Conservation (phyloP, 371 early-diverging fungal species). For the Lichtheimia ramosa region DNA sequence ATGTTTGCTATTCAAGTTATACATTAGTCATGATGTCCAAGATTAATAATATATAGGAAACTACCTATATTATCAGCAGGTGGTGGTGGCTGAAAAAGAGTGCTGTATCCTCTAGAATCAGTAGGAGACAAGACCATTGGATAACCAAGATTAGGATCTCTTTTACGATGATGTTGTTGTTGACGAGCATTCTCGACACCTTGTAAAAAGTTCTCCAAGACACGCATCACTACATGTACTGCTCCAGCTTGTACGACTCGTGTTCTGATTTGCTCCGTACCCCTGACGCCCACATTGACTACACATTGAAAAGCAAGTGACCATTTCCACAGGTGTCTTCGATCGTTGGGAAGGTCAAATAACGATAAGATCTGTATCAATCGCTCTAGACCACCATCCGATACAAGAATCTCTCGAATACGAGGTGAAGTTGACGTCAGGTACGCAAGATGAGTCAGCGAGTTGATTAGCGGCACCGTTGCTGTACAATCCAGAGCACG, state of each 20-base stretch:
- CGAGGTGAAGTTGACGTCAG: conserved; percentile 81
- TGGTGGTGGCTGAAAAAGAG: conserved; percentile 4
- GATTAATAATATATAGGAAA: no score
- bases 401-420: conserved; percentile 76
- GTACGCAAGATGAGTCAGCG: conserved; percentile 84
- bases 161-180: conserved; percentile 35
- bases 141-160: background rate
- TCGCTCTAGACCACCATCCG: conserved; percentile 88
- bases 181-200: conserved; percentile 58
- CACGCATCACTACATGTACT: conserved; percentile 74
- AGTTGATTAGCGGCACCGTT: conserved; percentile 81
- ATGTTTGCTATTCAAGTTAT: no score
- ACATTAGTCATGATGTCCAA: no score
- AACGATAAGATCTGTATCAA: conserved; percentile 74
- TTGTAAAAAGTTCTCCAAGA: conserved; percentile 71
- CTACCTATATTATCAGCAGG: conserved; percentile 9
- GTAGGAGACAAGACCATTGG: conserved; percentile 2
- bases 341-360: conserved; percentile 63
- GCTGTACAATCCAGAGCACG: conserved; percentile 90
- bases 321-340: conserved; percentile 77
- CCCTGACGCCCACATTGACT: conserved; percentile 85
- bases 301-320: conserved; percentile 83
- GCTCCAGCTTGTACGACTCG: conserved; percentile 85
- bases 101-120: background rate
- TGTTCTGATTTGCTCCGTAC: conserved; percentile 77